phyloP scores from a whole-genome alignment of 2,329 filamentous ascomycete species.

The Diaporthe sp. region DNA sequence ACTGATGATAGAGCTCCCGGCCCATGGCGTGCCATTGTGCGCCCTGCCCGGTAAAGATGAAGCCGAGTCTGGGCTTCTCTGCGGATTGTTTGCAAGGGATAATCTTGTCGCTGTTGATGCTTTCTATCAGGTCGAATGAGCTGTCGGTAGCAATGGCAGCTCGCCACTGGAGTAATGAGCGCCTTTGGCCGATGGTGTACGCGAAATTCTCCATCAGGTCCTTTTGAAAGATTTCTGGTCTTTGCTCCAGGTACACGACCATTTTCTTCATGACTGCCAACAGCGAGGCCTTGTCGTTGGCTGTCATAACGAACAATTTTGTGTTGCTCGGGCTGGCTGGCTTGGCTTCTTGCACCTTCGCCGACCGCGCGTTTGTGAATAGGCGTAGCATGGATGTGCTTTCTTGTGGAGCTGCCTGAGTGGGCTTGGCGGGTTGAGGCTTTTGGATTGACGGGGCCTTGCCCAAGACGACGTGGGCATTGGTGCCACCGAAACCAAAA shows the following conservation, averaged over 20 bases:
- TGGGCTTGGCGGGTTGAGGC: conserved; percentile 42
- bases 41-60: conserved; percentile 53
- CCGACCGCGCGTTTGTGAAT: not conserved
- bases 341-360: conserved; percentile 44
- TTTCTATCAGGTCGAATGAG: conserved; percentile 60
- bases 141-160: conserved; percentile 59
- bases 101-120: conserved; percentile 55
- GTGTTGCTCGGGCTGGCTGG: conserved; percentile 34
- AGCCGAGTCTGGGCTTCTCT: conserved; percentile 38
- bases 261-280: conserved; percentile 55
- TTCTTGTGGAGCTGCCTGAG: conserved; percentile 44
- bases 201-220: conserved; percentile 61
- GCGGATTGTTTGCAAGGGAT: conserved; percentile 12
- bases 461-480: conserved; percentile 59
- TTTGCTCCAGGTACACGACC: conserved; percentile 57
- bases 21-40: conserved; percentile 51
- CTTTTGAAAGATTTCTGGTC: conserved; percentile 59
- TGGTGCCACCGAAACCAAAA: conserved; percentile 63
- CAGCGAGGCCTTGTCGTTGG: conserved; percentile 56
- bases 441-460: conserved; percentile 53
- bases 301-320: conserved; percentile 59
- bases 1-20: conserved; percentile 45
- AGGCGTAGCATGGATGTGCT: conserved; percentile 45
- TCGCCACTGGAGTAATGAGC: conserved; percentile 44
- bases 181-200: conserved; percentile 57